phyloP scores from a whole-genome alignment of 176 grass and related monocot species.

The Hyparrhenia diplandra region DNA sequence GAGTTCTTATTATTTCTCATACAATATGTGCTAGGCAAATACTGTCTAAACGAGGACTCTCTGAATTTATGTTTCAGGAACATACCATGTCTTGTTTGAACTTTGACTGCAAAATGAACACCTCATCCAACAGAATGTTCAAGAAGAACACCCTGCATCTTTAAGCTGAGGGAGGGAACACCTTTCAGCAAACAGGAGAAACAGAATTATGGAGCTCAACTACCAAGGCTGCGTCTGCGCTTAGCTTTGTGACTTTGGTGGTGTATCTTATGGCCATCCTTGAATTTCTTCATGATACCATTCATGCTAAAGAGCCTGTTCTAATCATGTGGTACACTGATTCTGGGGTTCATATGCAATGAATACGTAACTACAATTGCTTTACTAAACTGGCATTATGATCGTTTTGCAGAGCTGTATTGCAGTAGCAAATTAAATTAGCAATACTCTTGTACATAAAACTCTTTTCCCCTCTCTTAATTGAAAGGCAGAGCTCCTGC shows the following conservation, averaged over 20 bases:
- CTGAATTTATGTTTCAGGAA: neutral
- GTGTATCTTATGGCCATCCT: neutral
- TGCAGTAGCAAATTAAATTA: neutral
- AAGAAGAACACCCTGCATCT: neutral
- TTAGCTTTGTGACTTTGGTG: neutral
- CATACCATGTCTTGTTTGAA: neutral
- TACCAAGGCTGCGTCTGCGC: neutral
- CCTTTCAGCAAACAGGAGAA: neutral
- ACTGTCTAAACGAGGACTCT: neutral
- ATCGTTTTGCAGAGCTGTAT: neutral
- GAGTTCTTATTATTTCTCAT: neutral
- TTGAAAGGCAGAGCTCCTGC: no score
- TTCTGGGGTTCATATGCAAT: neutral
- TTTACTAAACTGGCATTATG: neutral
- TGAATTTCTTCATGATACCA: neutral
- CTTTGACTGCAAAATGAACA: neutral
- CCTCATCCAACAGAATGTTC: neutral
- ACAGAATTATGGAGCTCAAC: neutral
- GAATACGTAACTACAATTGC: neutral
- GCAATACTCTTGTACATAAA: no score
- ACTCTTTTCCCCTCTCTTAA: no score
- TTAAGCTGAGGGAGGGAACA: neutral
- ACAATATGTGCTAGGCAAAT: neutral
- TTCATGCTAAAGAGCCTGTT: neutral
- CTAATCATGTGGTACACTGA: neutral